Evolutionary conservation across 768 basidiomycete species (phyloP).

Genomic region (Cystofilobasidium ferigula): DNA sequence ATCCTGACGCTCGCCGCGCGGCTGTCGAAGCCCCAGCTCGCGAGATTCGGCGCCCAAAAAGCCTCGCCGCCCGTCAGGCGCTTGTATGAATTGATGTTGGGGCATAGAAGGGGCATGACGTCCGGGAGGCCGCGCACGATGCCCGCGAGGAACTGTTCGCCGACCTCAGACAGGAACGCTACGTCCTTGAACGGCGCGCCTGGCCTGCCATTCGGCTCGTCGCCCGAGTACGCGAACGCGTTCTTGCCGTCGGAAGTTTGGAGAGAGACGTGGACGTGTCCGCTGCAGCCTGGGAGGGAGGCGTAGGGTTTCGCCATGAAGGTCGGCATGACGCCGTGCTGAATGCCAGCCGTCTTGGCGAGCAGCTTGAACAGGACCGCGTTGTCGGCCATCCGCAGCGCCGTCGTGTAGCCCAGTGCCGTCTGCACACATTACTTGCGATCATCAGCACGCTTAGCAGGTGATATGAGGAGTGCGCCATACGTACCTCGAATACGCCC

Average conservation of each 20-base stretch:
- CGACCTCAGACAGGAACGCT: conserved; percentile 67
- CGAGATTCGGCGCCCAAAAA: conserved; percentile 32
- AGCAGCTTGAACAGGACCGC: conserved; percentile 84
- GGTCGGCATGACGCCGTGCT: conserved; percentile 75
- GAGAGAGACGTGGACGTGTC: conserved; percentile 82
- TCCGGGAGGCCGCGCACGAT: conserved; percentile 79
- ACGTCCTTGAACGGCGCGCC: conserved; percentile 70
- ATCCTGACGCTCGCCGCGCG: conserved; percentile 85
- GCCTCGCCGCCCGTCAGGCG: conserved; percentile 82
- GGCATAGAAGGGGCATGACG: conserved; percentile 74
- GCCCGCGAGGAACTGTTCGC: conserved; percentile 90
- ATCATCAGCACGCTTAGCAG: too few relatives aligned
- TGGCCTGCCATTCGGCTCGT: conserved; percentile 53
- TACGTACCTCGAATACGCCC: conserved; percentile 35
- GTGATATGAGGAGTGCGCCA: background rate
- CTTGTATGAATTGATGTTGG: conserved; percentile 94
- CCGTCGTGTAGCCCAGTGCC: conserved; percentile 38
- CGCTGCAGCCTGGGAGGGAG: conserved; percentile 9
- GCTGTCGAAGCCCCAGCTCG: conserved; percentile 48
- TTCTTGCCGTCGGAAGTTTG: conserved; percentile 58
- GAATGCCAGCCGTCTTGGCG: conserved; percentile 84
- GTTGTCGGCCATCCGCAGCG: conserved; percentile 38
- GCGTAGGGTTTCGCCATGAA: conserved; percentile 99
- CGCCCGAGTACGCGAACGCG: conserved; percentile 60
- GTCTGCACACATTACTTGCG: too few relatives aligned